Evolutionary conservation across 2,329 filamentous ascomycete genomes (phyloP).

Genomic region (Fusarium sp.): DNA sequence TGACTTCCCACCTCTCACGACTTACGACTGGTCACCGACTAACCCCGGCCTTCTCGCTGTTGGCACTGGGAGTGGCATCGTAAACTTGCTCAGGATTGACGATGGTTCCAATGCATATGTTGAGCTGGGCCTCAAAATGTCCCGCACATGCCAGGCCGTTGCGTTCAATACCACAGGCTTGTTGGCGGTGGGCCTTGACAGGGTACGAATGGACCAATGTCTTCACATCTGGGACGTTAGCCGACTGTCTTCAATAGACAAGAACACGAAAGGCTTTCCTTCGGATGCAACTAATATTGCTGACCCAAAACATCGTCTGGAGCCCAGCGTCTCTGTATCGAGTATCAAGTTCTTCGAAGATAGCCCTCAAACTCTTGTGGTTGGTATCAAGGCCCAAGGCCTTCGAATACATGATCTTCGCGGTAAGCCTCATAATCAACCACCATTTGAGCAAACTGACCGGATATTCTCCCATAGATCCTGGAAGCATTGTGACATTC

Average conservation of each 20-base stretch:
- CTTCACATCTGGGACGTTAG: slow-evolving; percentile 86
- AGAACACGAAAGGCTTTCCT: slow-evolving; percentile 62
- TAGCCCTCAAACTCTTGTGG: slow-evolving; percentile 78
- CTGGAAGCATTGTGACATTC: slow-evolving; percentile 66
- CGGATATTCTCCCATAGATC: slow-evolving; percentile 49
- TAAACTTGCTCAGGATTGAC: slow-evolving; percentile 78
- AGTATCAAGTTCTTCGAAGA: slow-evolving; percentile 86
- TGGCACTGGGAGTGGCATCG: slow-evolving; percentile 79
- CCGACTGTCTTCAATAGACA: slow-evolving; percentile 64
- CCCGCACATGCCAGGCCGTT: slow-evolving; percentile 82
- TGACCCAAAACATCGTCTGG: slow-evolving; percentile 68
- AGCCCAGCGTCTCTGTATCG: slow-evolving; percentile 78
- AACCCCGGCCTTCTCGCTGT: slow-evolving; percentile 76
- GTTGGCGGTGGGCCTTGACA: slow-evolving; percentile 81
- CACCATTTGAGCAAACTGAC: not conserved
- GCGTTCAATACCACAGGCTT: slow-evolving; percentile 79
- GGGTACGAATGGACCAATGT: slow-evolving; percentile 83
- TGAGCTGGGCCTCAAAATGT: slow-evolving; percentile 77
- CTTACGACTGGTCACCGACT: slow-evolving; percentile 74
- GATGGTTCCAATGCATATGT: slow-evolving; percentile 73
- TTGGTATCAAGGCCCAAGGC: slow-evolving; percentile 79
- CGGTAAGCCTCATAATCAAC: slow-evolving; percentile 59
- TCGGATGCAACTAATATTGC: slow-evolving; percentile 60
- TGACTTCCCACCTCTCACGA: slow-evolving; percentile 71
- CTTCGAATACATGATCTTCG: slow-evolving; percentile 82